Conservation (phyloP, 805 yeast genomes). For the Myxozyma geophila region DNA sequence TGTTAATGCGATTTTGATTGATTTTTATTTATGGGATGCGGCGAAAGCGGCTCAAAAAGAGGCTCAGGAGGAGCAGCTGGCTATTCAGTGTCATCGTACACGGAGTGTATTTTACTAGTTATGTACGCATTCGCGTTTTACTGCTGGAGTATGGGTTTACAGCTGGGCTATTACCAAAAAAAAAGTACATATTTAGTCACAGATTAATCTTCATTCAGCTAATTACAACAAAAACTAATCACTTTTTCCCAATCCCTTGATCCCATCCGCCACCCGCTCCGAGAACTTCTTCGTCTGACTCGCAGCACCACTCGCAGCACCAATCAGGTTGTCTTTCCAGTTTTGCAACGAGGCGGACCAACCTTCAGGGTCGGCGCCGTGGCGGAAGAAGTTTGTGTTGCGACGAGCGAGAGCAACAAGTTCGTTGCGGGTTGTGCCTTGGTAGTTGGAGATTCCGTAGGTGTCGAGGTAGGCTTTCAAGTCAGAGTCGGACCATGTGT, state of each 20-base stretch:
- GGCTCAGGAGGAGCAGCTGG: slow-evolving; percentile 22
- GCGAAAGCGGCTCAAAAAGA: slow-evolving; percentile 48
- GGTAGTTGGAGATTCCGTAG: slow-evolving; percentile 46
- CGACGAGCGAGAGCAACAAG: slow-evolving; percentile 36
- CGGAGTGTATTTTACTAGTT: slow-evolving; percentile 42
- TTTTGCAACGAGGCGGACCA: slow-evolving; percentile 23
- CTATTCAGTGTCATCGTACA: slow-evolving; percentile 48
- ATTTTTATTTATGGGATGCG: slow-evolving; percentile 53
- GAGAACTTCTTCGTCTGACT: slow-evolving; percentile 20
- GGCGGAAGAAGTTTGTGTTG: slow-evolving; percentile 24
- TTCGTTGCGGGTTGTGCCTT: slow-evolving; percentile 36
- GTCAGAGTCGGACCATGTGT: slow-evolving; percentile 60
- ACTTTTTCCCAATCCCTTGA: slow-evolving; percentile 5
- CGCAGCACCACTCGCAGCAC: slow-evolving; percentile 21
- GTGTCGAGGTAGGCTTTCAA: slow-evolving; percentile 58
- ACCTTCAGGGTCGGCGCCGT: slow-evolving; percentile 29
- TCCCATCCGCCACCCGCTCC: slow-evolving; percentile 15
- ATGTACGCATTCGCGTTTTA: background rate
- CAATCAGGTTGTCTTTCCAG: slow-evolving; percentile 17
- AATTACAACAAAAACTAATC: background rate
- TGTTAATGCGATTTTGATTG: slow-evolving; percentile 49
- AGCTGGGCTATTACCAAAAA: background rate
- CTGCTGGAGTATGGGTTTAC: background rate
- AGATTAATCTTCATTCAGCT: background rate
- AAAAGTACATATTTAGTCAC: background rate